These are phyloP conservation scores for Fraxinus pennsylvanica DNA, from an alignment of 257 asterid species.

Conservation along the genomic window DNA sequence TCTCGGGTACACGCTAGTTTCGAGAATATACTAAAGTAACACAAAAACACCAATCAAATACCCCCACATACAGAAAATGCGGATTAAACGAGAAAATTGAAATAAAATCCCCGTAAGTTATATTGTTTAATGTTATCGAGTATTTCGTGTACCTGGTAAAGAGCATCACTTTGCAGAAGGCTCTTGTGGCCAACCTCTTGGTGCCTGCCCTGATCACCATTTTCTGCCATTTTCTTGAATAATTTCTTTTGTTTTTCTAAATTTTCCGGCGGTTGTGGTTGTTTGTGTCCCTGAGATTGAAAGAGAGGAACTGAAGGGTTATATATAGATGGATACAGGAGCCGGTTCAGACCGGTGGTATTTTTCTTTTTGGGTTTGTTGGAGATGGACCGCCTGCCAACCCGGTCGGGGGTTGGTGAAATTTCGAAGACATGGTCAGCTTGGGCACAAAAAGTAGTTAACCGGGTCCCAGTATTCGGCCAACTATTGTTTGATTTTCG, in stretches of 20 bases:
- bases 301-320: not conserved
- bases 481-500: not conserved
- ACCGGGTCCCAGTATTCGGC: slow-evolving; percentile 15
- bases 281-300: slow-evolving; percentile 19
- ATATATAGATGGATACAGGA: slow-evolving; percentile 29
- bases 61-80: not conserved
- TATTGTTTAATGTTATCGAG: not conserved
- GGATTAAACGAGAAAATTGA: not conserved
- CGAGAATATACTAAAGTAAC: slow-evolving; percentile 63
- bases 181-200: slow-evolving; percentile 93
- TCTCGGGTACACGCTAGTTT: slow-evolving; percentile 84
- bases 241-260: not conserved
- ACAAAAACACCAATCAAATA: not conserved
- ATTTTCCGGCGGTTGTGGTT: not conserved
- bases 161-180: slow-evolving; percentile 80
- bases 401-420: slow-evolving; percentile 45
- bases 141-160: slow-evolving; percentile 50
- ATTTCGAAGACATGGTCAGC: not conserved
- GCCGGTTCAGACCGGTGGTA: slow-evolving; percentile 39
- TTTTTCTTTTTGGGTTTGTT: not conserved
- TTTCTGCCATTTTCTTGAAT: slow-evolving; percentile 36
- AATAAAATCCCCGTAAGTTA: not conserved
- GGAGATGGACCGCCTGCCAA: slow-evolving; percentile 19
- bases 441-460: slow-evolving; percentile 31
- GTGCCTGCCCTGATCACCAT: slow-evolving; percentile 52